Base-by-base conservation (phyloP, 495 filamentous ascomycete genomes). In the Filosporella fistucella region DNA sequence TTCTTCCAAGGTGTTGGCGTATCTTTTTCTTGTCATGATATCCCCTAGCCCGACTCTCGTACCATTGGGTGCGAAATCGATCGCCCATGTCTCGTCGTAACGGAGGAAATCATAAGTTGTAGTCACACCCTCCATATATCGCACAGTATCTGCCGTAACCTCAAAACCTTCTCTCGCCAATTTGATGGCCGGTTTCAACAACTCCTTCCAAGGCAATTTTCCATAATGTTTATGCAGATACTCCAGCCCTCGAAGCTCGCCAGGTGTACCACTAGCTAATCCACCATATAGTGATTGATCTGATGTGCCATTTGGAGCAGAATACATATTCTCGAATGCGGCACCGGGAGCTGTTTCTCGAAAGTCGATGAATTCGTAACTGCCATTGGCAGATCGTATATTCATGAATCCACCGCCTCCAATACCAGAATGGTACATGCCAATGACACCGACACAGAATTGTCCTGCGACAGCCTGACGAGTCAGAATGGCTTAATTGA, bases 371-470 rank as follows among this genome's bases (percentile, higher is more conserved):
- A 82, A 78, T 54, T 90, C 85, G 55, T 83, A 89, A 18, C 62
- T 64, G 3, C 85, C 85, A 30, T 79, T 67, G 2, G 69, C 66
- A 14, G 79, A 71, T 22, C 84, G 78, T 16, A 91, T 75, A 3
- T 94, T 72, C 73, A 85, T 81, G 65, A 95, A 96, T 1, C 90
- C 89, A 18, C 90, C 90, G 1, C 90, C 90, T 4, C 88, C 88
- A 18, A 95, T 78, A 3, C 88, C 88, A 16, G 83, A 86, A 65
- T 94, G 89, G 54, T 94, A 90, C 88, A 93, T 91, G 0, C 71
- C 80, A 71, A 85, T 75, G 9, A 87, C 84, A 1, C 86, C 86
- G 24, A 89, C 76, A 39, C 86, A 91, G 42, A 89, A 73, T 42
- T 81, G 75, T 0, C 81, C 84, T 9, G 84, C 82, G 20, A 90